Conservation (phyloP, 176 grass and related monocot genomes). For the Raddia distichophylla region DNA sequence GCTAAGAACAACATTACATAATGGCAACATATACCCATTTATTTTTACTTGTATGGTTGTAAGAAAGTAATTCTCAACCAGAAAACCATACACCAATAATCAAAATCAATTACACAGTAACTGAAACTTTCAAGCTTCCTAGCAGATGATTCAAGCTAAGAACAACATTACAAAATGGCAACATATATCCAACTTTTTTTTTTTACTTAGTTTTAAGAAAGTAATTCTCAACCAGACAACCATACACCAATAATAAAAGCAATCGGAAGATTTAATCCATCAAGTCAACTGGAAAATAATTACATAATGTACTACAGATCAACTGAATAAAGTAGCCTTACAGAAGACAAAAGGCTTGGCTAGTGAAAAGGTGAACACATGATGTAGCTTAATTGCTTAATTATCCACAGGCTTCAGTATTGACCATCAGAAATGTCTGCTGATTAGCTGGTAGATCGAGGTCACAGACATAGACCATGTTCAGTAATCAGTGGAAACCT, state of each 20-base stretch:
- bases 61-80: background rate
- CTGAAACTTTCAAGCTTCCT: conserved; percentile 11
- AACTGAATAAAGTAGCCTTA: background rate
- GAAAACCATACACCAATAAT: conserved; percentile 9
- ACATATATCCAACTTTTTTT: conserved; percentile 1
- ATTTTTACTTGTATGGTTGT: background rate
- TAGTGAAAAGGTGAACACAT: background rate
- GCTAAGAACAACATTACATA: background rate
- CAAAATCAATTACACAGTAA: conserved; percentile 3
- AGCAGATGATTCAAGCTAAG: background rate
- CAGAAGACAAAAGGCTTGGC: background rate
- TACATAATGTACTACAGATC: background rate
- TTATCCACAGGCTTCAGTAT: background rate
- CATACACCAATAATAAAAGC: conserved; percentile 14
- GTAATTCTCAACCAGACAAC: background rate
- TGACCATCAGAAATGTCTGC: background rate
- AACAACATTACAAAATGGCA: background rate
- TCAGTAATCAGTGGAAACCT: background rate
- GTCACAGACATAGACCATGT: background rate
- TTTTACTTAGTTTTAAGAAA: background rate
- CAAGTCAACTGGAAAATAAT: background rate
- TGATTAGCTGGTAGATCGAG: conserved; percentile 8
- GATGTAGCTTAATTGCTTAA: background rate
- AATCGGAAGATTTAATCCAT: background rate
- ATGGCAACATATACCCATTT: background rate